Base-by-base conservation (phyloP, 2,329 filamentous ascomycete genomes). In the Colletotrichum navitas region DNA sequence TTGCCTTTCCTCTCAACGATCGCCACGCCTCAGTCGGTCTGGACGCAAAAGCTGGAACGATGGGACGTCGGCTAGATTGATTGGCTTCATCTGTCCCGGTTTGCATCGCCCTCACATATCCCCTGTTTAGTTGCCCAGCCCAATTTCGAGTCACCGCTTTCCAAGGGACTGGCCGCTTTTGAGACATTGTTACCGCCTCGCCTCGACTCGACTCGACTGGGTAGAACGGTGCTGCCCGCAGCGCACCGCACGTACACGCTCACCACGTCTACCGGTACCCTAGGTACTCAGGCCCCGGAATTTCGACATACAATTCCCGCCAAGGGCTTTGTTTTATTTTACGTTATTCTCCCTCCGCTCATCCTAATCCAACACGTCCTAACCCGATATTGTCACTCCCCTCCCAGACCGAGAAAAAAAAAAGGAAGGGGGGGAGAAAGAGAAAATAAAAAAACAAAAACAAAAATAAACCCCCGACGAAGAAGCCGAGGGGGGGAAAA, bases 111-210 rank as follows among this genome's bases (percentile, higher is more conserved):
- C 41, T 69, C 58, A 60, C 43, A 55, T 63, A 36, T 47, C 45
- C 66, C 61, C 59, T 58, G 51, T 54, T 45, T 36, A 52, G 7
- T 51, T 47, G 43, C 26, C 62, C 55, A 62, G 66, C 39, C 6
- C 49, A 71, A 62, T 71, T 51, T 49, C 66, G 55, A 71, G 70
- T 72, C 70, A 72, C 70, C 70, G 70, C 70, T 70, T 43, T 51
- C 39, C 59, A 56, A 72, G 61, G 56, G 60, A 66, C 61, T 39
- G 56, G 26, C 34, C 34, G 16, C 29, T 56, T 68, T 71, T 72
- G 66, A 72, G 70, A 72, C 70, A 72, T 72, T 72, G 66, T 70
- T 71, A 72, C 70, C 70, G 70, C 70, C 66, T 72, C 41, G 41
- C 21, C 41, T 43, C 47, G 69, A 70, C 66, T 66, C 49, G 70